Evolutionary conservation across 2,329 filamentous ascomycete genomes (phyloP).

Genomic region (Whalleya microplaca): DNA sequence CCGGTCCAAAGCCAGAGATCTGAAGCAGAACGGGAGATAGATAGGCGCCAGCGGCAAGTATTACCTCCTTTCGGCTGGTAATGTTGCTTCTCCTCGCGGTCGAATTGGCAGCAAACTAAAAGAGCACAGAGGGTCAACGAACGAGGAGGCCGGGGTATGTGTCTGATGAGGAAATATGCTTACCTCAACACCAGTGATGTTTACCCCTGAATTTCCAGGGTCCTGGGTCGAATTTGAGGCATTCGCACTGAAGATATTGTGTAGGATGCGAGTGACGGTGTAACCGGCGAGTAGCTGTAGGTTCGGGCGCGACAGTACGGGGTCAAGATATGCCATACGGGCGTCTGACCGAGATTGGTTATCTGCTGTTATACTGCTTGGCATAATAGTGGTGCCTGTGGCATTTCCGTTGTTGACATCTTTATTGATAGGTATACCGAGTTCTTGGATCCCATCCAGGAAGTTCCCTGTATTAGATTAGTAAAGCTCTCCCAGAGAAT

Average conservation of each 20-base stretch:
- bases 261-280: slow-evolving; percentile 43
- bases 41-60: slow-evolving; percentile 37
- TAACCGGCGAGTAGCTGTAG: slow-evolving; percentile 44
- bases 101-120: slow-evolving; percentile 35
- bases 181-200: slow-evolving; percentile 44
- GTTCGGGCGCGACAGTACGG: slow-evolving; percentile 41
- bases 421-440: slow-evolving; percentile 41
- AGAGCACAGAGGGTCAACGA: slow-evolving; percentile 1
- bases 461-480: slow-evolving; percentile 39
- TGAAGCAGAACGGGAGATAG: slow-evolving; percentile 38
- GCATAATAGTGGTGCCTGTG: slow-evolving; percentile 42
- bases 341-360: slow-evolving; percentile 47
- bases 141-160: neutral
- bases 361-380: slow-evolving; percentile 42
- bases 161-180: slow-evolving; percentile 5
- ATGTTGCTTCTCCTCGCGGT: slow-evolving; percentile 25
- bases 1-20: slow-evolving; percentile 41
- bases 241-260: slow-evolving; percentile 21
- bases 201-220: slow-evolving; percentile 18
- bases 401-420: slow-evolving; percentile 44
- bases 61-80: slow-evolving; percentile 36
- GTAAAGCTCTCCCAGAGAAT: neutral
- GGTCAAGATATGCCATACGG: slow-evolving; percentile 45
- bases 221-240: slow-evolving; percentile 14
- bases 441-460: slow-evolving; percentile 41